These are phyloP conservation scores for Beta lomatogona DNA, from an alignment of 179 eudicot genomes.

Conservation along the genomic window DNA sequence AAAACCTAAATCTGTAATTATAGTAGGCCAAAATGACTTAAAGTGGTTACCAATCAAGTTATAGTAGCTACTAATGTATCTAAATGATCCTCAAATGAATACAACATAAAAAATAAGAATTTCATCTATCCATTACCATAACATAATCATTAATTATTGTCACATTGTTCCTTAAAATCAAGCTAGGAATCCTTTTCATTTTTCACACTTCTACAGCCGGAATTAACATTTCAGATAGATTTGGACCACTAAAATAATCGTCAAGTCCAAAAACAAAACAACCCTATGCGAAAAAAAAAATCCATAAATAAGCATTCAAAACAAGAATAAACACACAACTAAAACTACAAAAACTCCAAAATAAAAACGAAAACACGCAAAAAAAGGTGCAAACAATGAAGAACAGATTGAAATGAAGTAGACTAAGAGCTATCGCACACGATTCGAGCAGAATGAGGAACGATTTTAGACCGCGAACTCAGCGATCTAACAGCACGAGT, in stretches of 20 bases:
- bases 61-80: too few species aligned
- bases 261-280: neutral
- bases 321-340: neutral
- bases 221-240: neutral
- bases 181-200: neutral
- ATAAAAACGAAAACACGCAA: neutral
- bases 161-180: neutral
- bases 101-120: constrained; percentile 23
- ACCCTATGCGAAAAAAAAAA: constrained; percentile 21
- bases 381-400: neutral
- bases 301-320: neutral
- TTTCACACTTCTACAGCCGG: neutral
- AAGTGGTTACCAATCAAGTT: too few species aligned
- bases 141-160: neutral
- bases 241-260: neutral
- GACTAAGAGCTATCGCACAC: constrained; percentile 74
- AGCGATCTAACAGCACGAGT: constrained; percentile 27
- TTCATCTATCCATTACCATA: neutral
- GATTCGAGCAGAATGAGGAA: constrained; percentile 46
- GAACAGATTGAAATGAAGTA: constrained; percentile 26
- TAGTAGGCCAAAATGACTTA: too few species aligned
- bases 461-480: constrained; percentile 22
- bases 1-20: too few species aligned
- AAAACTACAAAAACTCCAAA: neutral
- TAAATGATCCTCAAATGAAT: too few species aligned